Base-by-base conservation (phyloP, 176 grass and related monocot genomes). In the Otatea glauca region DNA sequence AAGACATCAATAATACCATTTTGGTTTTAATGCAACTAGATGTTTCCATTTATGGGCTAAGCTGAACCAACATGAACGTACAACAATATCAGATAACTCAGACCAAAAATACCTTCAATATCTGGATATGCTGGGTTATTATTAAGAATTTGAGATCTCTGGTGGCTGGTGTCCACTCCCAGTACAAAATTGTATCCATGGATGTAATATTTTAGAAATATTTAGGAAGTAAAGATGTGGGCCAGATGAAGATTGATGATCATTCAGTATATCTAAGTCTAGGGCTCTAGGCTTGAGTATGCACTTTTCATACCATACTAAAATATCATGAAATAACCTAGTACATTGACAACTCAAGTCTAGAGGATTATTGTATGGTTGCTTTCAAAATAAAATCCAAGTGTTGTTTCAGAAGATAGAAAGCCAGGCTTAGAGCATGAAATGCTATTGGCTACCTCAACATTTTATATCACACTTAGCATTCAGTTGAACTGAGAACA, bases 1-100 rank as follows among this genome's bases (percentile, higher is more conserved):
- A 50, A 54, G 65, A 77, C 34, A 83, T 74, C 21, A 84, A 76
- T 32, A 66, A 76, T 32, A 66, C 32, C 59, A 58, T 65, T 77
- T 77, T 59, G 58, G 47, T 82, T 82, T 77, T 68, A 60, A 60
- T 56, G 53, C 17, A 76, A 42, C 37, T 3, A 45, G 18, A 70
- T 4, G 13, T 77, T 71, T 32, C 21, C 11, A 41, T 63, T 76
- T 77, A 72, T 44, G 23, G 18, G 44, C 17, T 72, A 61, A 82
- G 38, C 42, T 58, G 69, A 74, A 50, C 20, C 17, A 44, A 16
- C 49, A 84, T 58, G 55, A 74, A 50, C 7, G 6, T 59, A 16
- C 35, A 84, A 38, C 29, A 51, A 42, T 38, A 53, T 74, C 25
- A 42, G 66, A 62, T 41, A 23, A 74, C 64, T 76, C 48, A 58